Percentiles rank a stretch among this genome's conserved stretches.
These are phyloP conservation scores for Cryptosporidium sp. DNA, from an alignment of 169 alveolate species.

Conservation along the genomic window DNA sequence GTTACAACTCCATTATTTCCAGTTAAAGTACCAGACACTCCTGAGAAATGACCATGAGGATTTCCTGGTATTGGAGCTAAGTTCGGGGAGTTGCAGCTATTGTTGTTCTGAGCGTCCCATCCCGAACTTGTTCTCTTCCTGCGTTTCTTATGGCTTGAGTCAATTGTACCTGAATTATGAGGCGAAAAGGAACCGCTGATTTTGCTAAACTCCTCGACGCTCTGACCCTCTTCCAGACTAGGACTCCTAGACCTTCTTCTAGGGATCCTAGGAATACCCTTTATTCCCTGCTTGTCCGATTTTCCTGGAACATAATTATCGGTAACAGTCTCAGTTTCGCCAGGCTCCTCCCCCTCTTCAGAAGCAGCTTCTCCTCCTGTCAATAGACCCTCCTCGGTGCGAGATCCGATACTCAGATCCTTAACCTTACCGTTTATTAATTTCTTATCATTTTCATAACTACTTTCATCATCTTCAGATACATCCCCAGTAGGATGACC, in stretches of 20 bases:
- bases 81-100: conserved; percentile 52
- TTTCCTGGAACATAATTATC: neutral
- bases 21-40: conserved; percentile 3
- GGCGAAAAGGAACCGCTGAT: conserved; percentile 54
- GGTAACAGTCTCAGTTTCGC: conserved; percentile 19
- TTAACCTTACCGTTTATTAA: conserved; percentile 24
- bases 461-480: conserved; percentile 11
- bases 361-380: conserved; percentile 14
- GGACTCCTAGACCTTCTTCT: conserved; percentile 76
- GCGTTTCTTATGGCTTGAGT: conserved; percentile 45
- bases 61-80: conserved; percentile 26
- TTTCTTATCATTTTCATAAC: conserved; percentile 27
- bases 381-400: conserved; percentile 26
- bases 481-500: conserved; percentile 24
- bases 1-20: conserved; percentile 12
- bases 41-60: conserved; percentile 14
- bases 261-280: conserved; percentile 54
- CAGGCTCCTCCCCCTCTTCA: conserved; percentile 64
- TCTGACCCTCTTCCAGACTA: conserved; percentile 63
- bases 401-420: conserved; percentile 40
- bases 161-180: conserved; percentile 36
- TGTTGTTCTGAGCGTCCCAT: conserved; percentile 68
- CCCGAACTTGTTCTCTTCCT: conserved; percentile 67
- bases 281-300: conserved; percentile 26
- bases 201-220: conserved; percentile 52